These are phyloP conservation scores for Phytophthora syringae DNA, from an alignment of 352 stramenopile species.

Conservation along the genomic window DNA sequence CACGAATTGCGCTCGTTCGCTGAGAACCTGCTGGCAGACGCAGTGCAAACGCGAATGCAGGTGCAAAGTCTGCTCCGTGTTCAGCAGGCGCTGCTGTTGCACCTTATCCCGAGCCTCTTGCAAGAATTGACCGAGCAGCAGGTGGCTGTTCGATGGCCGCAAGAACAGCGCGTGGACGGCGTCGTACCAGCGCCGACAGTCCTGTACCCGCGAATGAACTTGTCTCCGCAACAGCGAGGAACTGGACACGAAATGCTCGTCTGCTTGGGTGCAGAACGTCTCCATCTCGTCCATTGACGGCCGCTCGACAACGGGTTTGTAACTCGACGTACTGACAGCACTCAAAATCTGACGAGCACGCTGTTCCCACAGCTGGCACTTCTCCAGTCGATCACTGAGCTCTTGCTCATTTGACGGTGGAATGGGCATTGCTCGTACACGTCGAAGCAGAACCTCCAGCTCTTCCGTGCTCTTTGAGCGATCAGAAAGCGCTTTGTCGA, in stretches of 20 bases:
- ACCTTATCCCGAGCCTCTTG: slow-evolving; percentile 44
- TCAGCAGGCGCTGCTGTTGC: slow-evolving; percentile 20
- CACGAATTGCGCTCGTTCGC: slow-evolving; percentile 53
- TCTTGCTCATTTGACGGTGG: slow-evolving; percentile 45
- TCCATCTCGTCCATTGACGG: slow-evolving; percentile 58
- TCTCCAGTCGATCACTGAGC: slow-evolving; percentile 57
- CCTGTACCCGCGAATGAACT: slow-evolving; percentile 65
- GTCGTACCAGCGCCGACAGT: slow-evolving; percentile 71
- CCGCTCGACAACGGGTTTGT: slow-evolving; percentile 27
- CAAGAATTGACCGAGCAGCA: slow-evolving; percentile 55
- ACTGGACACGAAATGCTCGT: slow-evolving; percentile 61
- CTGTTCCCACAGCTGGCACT: slow-evolving; percentile 62
- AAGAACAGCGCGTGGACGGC: slow-evolving; percentile 65
- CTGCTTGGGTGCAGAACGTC: slow-evolving; percentile 58
- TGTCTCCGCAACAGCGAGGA: slow-evolving; percentile 71
- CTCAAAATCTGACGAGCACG: slow-evolving; percentile 55
- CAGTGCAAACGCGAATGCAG: slow-evolving; percentile 54
- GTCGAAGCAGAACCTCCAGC: slow-evolving; percentile 47
- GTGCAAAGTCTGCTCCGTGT: slow-evolving; percentile 23
- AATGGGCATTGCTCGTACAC: slow-evolving; percentile 45
- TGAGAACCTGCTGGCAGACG: slow-evolving; percentile 75
- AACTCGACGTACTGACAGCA: slow-evolving; percentile 10
- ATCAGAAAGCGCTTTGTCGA: slow-evolving; percentile 40
- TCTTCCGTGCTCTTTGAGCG: slow-evolving; percentile 58
- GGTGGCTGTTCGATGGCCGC: slow-evolving; percentile 41